Evolutionary conservation across 2,329 filamentous ascomycete species (phyloP), one percentile per base, ranked within the genome.

Genomic region (Neopestalotiopsis clavispora): DNA sequence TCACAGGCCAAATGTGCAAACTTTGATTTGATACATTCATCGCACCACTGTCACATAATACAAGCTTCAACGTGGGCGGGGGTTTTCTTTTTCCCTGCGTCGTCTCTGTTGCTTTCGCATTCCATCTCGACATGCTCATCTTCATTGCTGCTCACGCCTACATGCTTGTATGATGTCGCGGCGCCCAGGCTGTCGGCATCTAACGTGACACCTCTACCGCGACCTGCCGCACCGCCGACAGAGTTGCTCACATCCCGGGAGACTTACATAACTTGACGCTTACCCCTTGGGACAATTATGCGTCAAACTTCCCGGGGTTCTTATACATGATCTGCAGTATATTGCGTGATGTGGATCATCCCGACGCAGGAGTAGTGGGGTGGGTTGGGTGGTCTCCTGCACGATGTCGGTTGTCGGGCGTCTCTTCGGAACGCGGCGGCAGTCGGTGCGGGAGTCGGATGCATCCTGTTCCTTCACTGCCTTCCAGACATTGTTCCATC

Each of bases 261-360:
- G n/a, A 23, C 42, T 65, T 45, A 30, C 38, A 65, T 52, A 40
- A 65, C 57, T 28, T 23, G 20, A 65, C n/a, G 42, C 42, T 30
- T 20, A 23, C 38, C 49, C 49, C 14, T 56, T 66, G 45, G 45
- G 28, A 34, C n/a, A 66, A 56, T n/a, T 49, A 12, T 56, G 20
- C 30, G 20, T 20, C 62, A 17, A 20, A 49, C 40, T 23, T 9
- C 63, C 63, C 52, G 28, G 49, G 40, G 40, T 64, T 20, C 17
- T 64, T 66, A 20, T 63, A 34, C 49, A 32, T 56, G 63, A 66
- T 66, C 42, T 66, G 63, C 63, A 66, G 63, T 66, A 45, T 57
- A 38, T 57, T 66, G 63, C 63, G 49, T 66, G 28, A 66, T 66
- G 63, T 56, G 28, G 63, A 49, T 17, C n/a, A 20, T 23, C 30